These are phyloP conservation scores for Lactarius psammicola DNA, from an alignment of 768 basidiomycete species.

Conservation along the genomic window DNA sequence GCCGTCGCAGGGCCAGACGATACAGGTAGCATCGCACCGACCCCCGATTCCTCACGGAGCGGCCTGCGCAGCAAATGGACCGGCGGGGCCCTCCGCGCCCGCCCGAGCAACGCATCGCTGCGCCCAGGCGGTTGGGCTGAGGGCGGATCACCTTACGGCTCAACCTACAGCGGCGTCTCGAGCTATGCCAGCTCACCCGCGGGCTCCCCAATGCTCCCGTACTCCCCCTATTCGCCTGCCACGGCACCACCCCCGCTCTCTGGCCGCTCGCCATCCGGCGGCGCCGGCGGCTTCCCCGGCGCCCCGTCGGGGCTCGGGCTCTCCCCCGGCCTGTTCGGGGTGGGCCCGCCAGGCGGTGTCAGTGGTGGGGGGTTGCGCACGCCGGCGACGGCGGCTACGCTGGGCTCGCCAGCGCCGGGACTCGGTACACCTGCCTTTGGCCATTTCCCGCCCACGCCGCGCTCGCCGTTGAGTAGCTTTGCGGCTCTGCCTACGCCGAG, in stretches of 20 bases:
- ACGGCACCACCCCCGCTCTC: conserved; percentile 8
- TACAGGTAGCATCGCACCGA: conserved; percentile 65
- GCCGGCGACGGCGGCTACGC: conserved; percentile 34
- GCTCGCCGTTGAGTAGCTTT: conserved; percentile 28
- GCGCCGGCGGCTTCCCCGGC: conserved; percentile 18
- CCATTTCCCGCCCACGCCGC: conserved; percentile 41
- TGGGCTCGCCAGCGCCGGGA: conserved; percentile 30
- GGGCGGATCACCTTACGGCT: conserved; percentile 42
- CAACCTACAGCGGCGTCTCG: conserved; percentile 13
- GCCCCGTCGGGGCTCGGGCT: conserved; percentile 20
- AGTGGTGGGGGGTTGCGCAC: conserved; percentile 2
- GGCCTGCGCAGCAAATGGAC: conserved; percentile 65
- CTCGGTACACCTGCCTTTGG: conserved; percentile 28
- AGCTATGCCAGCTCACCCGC: conserved; percentile 40
- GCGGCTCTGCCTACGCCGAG: conserved; percentile 8
- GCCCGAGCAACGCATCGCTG: conserved; percentile 37
- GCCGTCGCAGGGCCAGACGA: conserved; percentile 57
- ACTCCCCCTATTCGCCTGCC: conserved; percentile 35
- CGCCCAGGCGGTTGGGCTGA: conserved; percentile 49
- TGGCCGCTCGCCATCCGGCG: neutral
- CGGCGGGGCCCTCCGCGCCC: conserved; percentile 60
- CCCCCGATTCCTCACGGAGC: conserved; percentile 53
- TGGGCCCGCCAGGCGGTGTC: conserved; percentile 7
- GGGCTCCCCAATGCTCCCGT: conserved; percentile 34
- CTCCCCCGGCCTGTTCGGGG: conserved; percentile 12